Base-by-base conservation (phyloP, 768 basidiomycete genomes). In the Collybiopsis confluens region DNA sequence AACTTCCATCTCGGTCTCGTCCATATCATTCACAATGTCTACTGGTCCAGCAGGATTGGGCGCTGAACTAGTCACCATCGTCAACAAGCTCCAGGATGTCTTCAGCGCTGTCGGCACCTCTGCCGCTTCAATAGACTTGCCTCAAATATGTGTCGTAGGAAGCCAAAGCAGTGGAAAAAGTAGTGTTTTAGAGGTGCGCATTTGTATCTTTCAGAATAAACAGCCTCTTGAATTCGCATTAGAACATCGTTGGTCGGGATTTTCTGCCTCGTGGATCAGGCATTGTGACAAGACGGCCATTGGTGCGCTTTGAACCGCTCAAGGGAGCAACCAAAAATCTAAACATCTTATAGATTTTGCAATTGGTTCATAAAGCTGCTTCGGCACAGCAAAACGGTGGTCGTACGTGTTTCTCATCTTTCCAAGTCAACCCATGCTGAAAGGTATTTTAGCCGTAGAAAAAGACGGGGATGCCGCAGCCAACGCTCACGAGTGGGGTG, bases 211-310 rank as follows among this genome's bases (percentile, higher is more conserved):
- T 5, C 20, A 9, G 2, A 42, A 16, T 24, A 15, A 3, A 16
- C 10, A 33, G 30, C 1, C 28, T 11, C 20, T 37, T 7, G 30
- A 44, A 45, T 37, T 54, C 11, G 20, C 52, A 44, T 30, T 57
- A 96, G 93, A 97, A 98, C 73, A 94, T 98, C 60, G 95, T 98
- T 52, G 97, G 97, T 55, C 84, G 96, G 61, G 97, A 99, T 71
- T 99, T 99, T 79, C 69, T 99, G 66, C 97, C 97, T 71, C 90
- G 97, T 78, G 97, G 97, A 68, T 91, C 94, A 53, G 96, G 96
- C 72, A 99, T 99, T 65, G 96, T 99, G 70, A 98, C 96, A 47
- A 84, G 96, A 65, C 84, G 97, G 67, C 97, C 97, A 53, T 74
- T 99, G 71, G 95, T 96, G 68, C 62, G 85, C 63, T 37, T 27